Evolutionary conservation across 78 protist species (phyloP).

Genomic region (Anaeramoeba flamelloides): DNA sequence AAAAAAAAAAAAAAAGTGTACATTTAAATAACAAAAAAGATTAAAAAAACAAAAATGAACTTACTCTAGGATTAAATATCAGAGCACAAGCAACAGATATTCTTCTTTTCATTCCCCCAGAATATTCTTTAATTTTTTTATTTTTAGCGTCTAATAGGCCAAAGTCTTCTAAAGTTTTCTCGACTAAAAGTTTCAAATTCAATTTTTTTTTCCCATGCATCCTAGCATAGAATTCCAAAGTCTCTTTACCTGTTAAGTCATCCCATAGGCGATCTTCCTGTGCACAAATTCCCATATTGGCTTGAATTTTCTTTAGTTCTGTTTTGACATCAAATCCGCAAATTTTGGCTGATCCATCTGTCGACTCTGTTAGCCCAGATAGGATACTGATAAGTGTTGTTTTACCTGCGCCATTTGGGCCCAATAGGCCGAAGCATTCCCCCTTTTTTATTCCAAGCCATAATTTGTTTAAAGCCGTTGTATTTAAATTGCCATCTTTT

Average conservation of each 20-base stretch:
- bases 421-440: conserved; percentile 32
- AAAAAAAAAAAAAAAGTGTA: too few species aligned
- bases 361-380: conserved; percentile 23
- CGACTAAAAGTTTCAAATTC: too few species aligned
- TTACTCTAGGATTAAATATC: neutral
- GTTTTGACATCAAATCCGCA: conserved; percentile 32
- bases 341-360: conserved; percentile 32
- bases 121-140: too few species aligned
- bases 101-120: conserved; percentile 7
- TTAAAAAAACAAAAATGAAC: too few species aligned
- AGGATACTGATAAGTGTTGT: conserved; percentile 38
- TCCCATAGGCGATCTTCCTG: conserved; percentile 42
- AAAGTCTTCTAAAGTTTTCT: too few species aligned
- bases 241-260: conserved; percentile 43
- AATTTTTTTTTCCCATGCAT: conserved; percentile 13
- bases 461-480: too few species aligned
- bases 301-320: conserved; percentile 24
- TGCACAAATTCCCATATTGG: conserved; percentile 45
- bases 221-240: conserved; percentile 49
- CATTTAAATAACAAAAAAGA: too few species aligned
- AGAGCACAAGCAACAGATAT: conserved; percentile 4
- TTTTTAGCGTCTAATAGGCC: too few species aligned
- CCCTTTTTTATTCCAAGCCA: too few species aligned
- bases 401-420: conserved; percentile 86
- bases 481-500: too few species aligned